Evolutionary conservation across 331 rosid genomes (phyloP), one percentile per base, ranked within the genome.

Genomic region (Spiraea crenata): DNA sequence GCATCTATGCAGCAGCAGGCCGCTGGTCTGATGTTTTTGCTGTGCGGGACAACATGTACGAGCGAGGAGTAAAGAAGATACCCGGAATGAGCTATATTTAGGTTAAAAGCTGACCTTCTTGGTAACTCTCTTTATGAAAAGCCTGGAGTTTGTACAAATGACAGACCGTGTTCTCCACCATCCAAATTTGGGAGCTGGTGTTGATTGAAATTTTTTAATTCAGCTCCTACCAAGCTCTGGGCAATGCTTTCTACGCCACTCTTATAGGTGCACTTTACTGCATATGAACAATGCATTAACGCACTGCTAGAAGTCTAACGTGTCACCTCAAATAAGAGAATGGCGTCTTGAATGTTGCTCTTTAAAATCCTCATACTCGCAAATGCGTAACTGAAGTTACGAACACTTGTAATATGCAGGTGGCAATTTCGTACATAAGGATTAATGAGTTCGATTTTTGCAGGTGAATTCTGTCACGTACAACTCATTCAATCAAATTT

Each of bases 81-180:
- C 87, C 84, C 2, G 95, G 91, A 58, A 64, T 49, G 74, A 88
- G 96, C 83, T 73, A 73, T 81, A 71, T 90, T 79, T 77, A 82
- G 74, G 63, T 52, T 63, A 44, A 42, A 63, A 60, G 58, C 57
- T 44, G 84, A 64, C 62, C 76, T 77, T 51, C 41, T 66, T 9
- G 41, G 63, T 14, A 48, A 63, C 71, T 57, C 44, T 52, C 70
- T 44, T 41, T 49, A 59, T 66, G 56, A 60, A 58, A n/a, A 50
- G 55, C 51, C 40, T 39, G 25, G 25, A 19, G 16, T 69, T 14
- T 9, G 6, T 0, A 42, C 11, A 41, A 42, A 69, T 72, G 58
- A 41, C 25, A 25, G 14, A 19, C 45, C 69, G 20, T 56, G 34
- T 55, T 25, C 66, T 25, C 35, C 42, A n/a, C 20, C 7, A 20